Conservation (phyloP, 352 stramenopile genomes). For the Pythium dissimile region DNA sequence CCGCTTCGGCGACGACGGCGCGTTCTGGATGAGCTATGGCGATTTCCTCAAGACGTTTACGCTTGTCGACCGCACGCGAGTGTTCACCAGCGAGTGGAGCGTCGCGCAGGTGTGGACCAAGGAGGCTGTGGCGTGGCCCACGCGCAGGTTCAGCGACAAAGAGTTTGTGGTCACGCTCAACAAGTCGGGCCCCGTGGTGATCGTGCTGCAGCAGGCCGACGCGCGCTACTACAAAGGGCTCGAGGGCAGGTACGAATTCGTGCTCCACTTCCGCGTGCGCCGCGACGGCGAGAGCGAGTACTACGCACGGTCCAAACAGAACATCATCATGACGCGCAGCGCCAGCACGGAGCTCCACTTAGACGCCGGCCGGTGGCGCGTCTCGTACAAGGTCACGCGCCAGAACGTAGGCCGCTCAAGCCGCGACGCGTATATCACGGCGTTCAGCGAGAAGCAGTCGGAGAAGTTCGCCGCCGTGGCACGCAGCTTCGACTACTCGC, state of each 20-base stretch:
- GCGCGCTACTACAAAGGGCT: conserved; percentile 37
- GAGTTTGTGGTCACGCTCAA: conserved; percentile 20
- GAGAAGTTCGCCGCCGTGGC: conserved; percentile 39
- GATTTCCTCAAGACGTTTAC: conserved; percentile 39
- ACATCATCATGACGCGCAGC: conserved; percentile 28
- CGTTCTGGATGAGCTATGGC: conserved; percentile 63
- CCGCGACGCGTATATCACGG: conserved; percentile 23
- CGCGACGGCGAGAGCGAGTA: conserved; percentile 24
- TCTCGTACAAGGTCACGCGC: conserved; percentile 30
- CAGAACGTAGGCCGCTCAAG: conserved; percentile 11
- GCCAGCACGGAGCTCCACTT: conserved; percentile 35
- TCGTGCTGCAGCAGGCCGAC: conserved; percentile 40
- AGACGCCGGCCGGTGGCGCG: conserved; percentile 25
- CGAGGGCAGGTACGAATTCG: conserved; percentile 38
- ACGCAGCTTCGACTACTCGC: conserved; percentile 32
- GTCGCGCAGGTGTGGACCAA: conserved; percentile 38
- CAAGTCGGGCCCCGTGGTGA: conserved; percentile 22
- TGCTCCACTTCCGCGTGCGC: conserved; percentile 33
- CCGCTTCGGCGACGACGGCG: conserved; percentile 46
- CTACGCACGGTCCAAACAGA: conserved; percentile 26
- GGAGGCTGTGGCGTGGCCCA: conserved; percentile 26
- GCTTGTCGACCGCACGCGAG: conserved; percentile 32
- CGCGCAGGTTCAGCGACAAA: conserved; percentile 23
- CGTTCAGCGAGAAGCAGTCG: conserved; percentile 23
- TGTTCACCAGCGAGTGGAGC: conserved; percentile 36